Percentiles rank a stretch among this genome's conserved stretches.
Evolutionary conservation across 2,329 filamentous ascomycete genomes (phyloP).

Genomic region (Xylariales sp.): DNA sequence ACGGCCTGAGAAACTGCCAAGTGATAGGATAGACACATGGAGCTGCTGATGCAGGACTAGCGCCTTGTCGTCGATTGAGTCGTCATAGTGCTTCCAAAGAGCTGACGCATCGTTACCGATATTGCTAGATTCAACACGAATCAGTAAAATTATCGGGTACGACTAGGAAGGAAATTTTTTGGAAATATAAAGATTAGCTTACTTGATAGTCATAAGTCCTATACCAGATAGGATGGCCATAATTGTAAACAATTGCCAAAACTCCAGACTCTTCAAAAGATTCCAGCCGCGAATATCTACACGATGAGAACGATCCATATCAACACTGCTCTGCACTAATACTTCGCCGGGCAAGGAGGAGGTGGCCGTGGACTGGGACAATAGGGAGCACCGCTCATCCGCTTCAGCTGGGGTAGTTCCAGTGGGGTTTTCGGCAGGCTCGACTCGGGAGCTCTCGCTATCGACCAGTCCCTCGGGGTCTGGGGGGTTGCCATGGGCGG

Average conservation of each 20-base stretch:
- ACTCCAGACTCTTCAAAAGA: conserved; percentile 78
- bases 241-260: conserved; percentile 90
- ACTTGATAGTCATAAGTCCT: conserved; percentile 99
- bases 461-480: conserved; percentile 40
- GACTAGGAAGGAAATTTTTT: too few species aligned
- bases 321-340: conserved; percentile 69
- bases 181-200: conserved; percentile 53
- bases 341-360: conserved; percentile 62
- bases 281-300: conserved; percentile 90
- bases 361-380: conserved; percentile 71
- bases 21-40: conserved; percentile 93
- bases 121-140: conserved; percentile 68
- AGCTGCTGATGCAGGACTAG: conserved; percentile 85
- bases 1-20: conserved; percentile 86
- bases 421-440: conserved; percentile 34
- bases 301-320: conserved; percentile 79
- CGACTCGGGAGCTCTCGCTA: conserved; percentile 36
- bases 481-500: conserved; percentile 46
- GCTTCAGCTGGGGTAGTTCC: conserved; percentile 53
- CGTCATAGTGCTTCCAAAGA: conserved; percentile 88
- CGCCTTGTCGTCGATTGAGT: conserved; percentile 76
- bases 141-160: background rate
- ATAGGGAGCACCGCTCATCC: conserved; percentile 84
- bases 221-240: conserved; percentile 93
- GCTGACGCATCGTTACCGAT: conserved; percentile 92